Base-by-base conservation (phyloP, 23 red algal genomes). In the Gracilaria caudata region DNA sequence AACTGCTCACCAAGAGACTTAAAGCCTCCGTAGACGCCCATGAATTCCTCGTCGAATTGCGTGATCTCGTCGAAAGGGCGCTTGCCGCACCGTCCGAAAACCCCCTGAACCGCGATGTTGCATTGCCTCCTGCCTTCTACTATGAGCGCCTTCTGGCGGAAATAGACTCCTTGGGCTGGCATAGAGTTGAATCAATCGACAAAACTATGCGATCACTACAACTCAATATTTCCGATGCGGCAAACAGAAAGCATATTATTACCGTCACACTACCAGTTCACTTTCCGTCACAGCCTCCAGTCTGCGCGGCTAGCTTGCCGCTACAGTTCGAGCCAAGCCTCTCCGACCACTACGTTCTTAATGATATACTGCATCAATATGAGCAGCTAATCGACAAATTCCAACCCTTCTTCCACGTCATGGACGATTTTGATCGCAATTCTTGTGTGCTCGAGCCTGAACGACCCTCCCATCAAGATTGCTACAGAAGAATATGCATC, bases 141-240 rank as follows among this genome's bases (percentile, higher is more conserved):
- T 93, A 93, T 58, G 90, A 93, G 66, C 64, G 47, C 29, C 80
- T 93, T 35, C 90, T 93, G 26, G 38, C 64, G 32, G 65, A 93
- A 23, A 84, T 93, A 49, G 51, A 64, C 4, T n/a, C 74, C 6
- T 16, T 93, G 46, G 90, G 90, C 21, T 93, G 90, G 90, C 23
- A 28, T 30, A 29, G 37, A 41, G 64, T 93, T 23, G 32, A 36
- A 39, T 79, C 72, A 21, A 61, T 93, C 45, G 46, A 53, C 49
- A 46, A 49, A 39, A 58, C 47, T 24, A 85, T 93, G 80, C 77
- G 21, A 7, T 65, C 80, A 17, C 32, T 93, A 19, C n/a, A 61
- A 30, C 51, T 93, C 2, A 85, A 21, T 1, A 73, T 77, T 6
- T 32, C 26, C 4, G 90, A 93, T 39, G 34, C 54, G 34, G 64